phyloP scores from a whole-genome alignment of 2,329 filamentous ascomycete genomes.

The Thielaviopsis euricoi region DNA sequence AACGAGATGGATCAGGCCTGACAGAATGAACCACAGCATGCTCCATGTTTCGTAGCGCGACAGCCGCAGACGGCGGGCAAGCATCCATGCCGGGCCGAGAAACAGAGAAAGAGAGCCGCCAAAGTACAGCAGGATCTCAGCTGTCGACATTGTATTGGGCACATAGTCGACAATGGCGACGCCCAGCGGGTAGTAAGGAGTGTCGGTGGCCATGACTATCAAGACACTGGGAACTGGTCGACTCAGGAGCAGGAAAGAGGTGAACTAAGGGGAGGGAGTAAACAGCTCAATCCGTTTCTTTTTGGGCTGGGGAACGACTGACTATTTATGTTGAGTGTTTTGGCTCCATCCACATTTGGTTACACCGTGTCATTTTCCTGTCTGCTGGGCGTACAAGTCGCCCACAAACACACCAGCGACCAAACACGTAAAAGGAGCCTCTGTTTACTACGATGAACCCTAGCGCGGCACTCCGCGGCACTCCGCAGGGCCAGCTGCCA shows the following conservation, averaged over 20 bases:
- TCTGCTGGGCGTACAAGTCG: too few species aligned
- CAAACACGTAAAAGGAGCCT: too few species aligned
- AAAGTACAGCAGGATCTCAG: slow-evolving; percentile 43
- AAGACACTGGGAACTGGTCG: too few species aligned
- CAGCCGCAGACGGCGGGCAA: slow-evolving; percentile 39
- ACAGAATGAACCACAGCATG: slow-evolving; percentile 62
- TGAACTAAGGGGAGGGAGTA: background rate
- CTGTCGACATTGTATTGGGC: slow-evolving; percentile 46
- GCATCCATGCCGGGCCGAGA: slow-evolving; percentile 36
- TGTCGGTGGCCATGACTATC: slow-evolving; percentile 16
- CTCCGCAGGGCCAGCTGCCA: background rate
- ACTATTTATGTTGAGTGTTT: too few species aligned
- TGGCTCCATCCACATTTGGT: too few species aligned
- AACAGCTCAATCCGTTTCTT: too few species aligned
- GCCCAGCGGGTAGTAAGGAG: slow-evolving; percentile 58
- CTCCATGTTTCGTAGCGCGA: slow-evolving; percentile 36
- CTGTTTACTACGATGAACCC: too few species aligned
- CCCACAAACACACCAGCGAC: too few species aligned
- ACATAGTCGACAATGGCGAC: slow-evolving; percentile 45
- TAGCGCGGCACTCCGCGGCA: too few species aligned
- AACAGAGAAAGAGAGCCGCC: slow-evolving; percentile 37
- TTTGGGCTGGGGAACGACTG: too few species aligned
- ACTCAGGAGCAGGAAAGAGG: background rate
- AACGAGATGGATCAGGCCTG: slow-evolving; percentile 33
- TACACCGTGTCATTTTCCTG: too few species aligned